phyloP scores from a whole-genome alignment of 352 stramenopile species.

The Pythium insidiosum region DNA sequence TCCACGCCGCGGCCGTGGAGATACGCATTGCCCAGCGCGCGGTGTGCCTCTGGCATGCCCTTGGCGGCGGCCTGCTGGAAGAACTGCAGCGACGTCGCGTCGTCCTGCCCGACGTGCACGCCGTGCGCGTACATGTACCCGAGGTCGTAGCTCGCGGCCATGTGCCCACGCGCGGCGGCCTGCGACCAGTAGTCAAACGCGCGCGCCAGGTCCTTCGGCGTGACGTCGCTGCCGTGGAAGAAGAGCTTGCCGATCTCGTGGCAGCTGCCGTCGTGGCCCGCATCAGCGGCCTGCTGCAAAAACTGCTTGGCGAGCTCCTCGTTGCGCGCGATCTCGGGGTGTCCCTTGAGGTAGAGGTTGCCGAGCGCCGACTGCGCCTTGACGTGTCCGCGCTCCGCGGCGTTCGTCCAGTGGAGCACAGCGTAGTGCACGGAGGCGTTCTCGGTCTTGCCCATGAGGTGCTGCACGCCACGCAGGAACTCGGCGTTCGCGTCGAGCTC shows the following conservation, averaged over 20 bases:
- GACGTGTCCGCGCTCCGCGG: conserved; percentile 54
- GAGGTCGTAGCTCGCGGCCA: conserved; percentile 66
- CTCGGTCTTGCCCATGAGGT: conserved; percentile 35
- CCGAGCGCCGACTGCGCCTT: conserved; percentile 67
- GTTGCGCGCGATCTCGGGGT: conserved; percentile 37
- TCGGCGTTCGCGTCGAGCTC: conserved; percentile 24
- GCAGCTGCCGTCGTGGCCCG: conserved; percentile 56
- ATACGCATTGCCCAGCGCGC: conserved; percentile 46
- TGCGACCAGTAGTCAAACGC: conserved; percentile 60
- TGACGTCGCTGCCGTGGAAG: conserved; percentile 34
- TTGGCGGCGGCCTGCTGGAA: conserved; percentile 47
- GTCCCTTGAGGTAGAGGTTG: conserved; percentile 58
- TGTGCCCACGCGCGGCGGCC: conserved; percentile 53
- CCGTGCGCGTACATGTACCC: conserved; percentile 70
- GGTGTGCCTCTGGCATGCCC: conserved; percentile 65
- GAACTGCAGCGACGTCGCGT: conserved; percentile 42
- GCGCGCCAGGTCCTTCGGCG: conserved; percentile 18
- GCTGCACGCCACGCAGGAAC: conserved; percentile 55
- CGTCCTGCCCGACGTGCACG: conserved; percentile 50
- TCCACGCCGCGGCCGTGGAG: conserved; percentile 29
- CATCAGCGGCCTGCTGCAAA: conserved; percentile 53
- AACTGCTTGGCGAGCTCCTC: conserved; percentile 39
- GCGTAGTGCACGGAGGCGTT: conserved; percentile 39
- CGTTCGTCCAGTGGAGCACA: conserved; percentile 73
- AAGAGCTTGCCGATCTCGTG: conserved; percentile 73